Evolutionary conservation across 805 yeast species (phyloP).

Genomic region (Candida anglica): DNA sequence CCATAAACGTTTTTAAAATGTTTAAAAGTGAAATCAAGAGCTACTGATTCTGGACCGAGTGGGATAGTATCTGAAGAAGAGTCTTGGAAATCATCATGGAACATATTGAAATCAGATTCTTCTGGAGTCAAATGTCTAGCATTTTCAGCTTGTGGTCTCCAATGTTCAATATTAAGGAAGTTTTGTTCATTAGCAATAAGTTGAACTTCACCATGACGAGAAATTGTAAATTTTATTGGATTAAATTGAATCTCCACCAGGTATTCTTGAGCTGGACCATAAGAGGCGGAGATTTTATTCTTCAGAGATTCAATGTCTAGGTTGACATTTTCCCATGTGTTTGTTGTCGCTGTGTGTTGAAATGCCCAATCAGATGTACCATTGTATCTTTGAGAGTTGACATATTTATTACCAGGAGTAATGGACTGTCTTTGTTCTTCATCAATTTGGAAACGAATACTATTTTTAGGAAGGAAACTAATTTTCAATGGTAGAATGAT

Average conservation of each 20-base stretch:
- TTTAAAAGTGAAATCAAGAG: slow-evolving; percentile 65
- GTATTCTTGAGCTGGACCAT: slow-evolving; percentile 38
- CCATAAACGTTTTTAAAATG: slow-evolving; percentile 73
- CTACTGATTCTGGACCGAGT: slow-evolving; percentile 88
- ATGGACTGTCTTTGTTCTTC: slow-evolving; percentile 48
- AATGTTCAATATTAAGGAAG: slow-evolving; percentile 81
- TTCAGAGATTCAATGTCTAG: not conserved
- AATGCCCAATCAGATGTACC: slow-evolving; percentile 62
- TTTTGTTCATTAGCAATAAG: slow-evolving; percentile 64
- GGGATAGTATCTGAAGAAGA: slow-evolving; percentile 62
- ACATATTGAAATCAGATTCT: slow-evolving; percentile 65
- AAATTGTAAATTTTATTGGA: slow-evolving; percentile 51
- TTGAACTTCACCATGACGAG: slow-evolving; percentile 41
- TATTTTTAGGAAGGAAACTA: slow-evolving; percentile 51
- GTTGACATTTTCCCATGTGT: not conserved
- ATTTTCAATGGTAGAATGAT: slow-evolving; percentile 55
- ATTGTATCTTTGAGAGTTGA: slow-evolving; percentile 50
- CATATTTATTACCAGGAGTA: slow-evolving; percentile 13
- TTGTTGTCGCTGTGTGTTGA: no score
- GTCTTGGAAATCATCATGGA: slow-evolving; percentile 69
- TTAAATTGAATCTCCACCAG: slow-evolving; percentile 38
- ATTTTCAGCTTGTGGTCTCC: slow-evolving; percentile 41
- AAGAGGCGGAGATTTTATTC: slow-evolving; percentile 10
- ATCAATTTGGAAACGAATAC: slow-evolving; percentile 60
- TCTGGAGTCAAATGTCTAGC: slow-evolving; percentile 37